Base-by-base conservation (phyloP, 192 early-diverging fungal genomes). In the Coemansia sp. region DNA sequence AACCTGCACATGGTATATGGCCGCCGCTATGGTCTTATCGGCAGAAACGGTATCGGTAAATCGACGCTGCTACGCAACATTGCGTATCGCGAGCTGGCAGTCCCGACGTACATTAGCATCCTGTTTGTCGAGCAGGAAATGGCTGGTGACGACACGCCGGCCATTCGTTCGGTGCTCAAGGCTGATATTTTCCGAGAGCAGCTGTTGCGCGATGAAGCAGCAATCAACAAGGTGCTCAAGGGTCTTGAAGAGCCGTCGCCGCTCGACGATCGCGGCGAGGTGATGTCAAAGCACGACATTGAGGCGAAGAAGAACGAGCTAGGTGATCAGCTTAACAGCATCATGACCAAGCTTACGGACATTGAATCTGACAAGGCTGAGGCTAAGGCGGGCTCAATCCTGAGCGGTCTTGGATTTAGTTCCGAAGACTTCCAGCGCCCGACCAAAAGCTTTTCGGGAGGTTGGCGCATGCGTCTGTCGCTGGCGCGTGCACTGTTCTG, bases 71-170 rank as follows among this genome's bases (percentile, higher is more conserved):
- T 94, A 57, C 84, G 89, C 32, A 89, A 91, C 49, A 87, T 94
- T 56, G 84, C 90, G 22, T 73, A 84, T 63, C 89, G 95, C 70
- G 97, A 99, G 76, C 79, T 99, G 64, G 81, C 82, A 14, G 86
- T 96, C 15, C 94, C 95, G 29, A 84, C 86, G 0, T 94, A 99
- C 70, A 95, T 99, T 65, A 88, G 90, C 58, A 91, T 99, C 64
- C 78, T 98, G 62, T 93, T 98, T 84, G 97, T 99, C 47, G 97
- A 99, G 69, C 97, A 99, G 70, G 97, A 99, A 78, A 94, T 99
- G 85, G 79, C 79, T 53, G 96, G 94, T 65, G 95, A 93, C 66
- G 93, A 95, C 69, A 94, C 88, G 0, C 66, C 83, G 10, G 96
- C 95, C 6, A 70, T 99, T 27, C 81, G 87, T 51, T 92, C 94